Evolutionary conservation across 2,329 filamentous ascomycete genomes (phyloP), one percentile per base, ranked within the genome.

Genomic region (Corniculantispora saksenae): DNA sequence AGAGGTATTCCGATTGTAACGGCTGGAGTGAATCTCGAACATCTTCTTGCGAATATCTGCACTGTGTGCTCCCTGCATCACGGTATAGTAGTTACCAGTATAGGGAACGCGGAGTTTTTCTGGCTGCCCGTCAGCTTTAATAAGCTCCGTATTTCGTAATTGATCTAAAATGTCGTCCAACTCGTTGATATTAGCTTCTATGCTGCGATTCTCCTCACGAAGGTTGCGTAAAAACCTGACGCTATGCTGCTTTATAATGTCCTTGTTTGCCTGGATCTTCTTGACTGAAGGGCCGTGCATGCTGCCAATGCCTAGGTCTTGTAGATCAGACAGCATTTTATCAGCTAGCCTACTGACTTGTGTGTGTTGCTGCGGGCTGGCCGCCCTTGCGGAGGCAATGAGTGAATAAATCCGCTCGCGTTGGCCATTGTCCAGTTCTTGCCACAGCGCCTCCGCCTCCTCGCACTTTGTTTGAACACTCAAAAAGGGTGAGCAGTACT

Each of bases 401-500:
- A 53, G 50, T 29, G 15, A 29, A 29, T 53, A 53, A 29, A 53
- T n/a, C n/a, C n/a, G 19, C 50, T 53, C 13, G 23, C 50, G 50
- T 53, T 53, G 50, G 50, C 23, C 50, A 32, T 53, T 29, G 50
- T 25, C 50, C 23, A 53, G 3, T 53, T 53, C 50, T 53, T 29
- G 50, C 50, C 50, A 53, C 50, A 53, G 50, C 50, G 50, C 23
- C 23, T 53, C 50, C 23, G 50, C 50, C 15, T 32, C 50, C 50
- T 53, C 50, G 50, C 50, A 53, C 50, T 29, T 29, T 29, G 8
- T 53, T 32, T 53, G 50, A 29, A 53, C 50, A 17, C 50, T 27
- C 50, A n/a, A n/a, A n/a, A n/a, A 53, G 50, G 50, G 50, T 29
- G 50, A 53, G 23, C 50, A 53, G 50, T 53, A 53, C 50, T 53